These are phyloP conservation scores for Nothophaeocryptopus gaeumannii DNA, from an alignment of 2,329 filamentous ascomycete species.

Conservation along the genomic window DNA sequence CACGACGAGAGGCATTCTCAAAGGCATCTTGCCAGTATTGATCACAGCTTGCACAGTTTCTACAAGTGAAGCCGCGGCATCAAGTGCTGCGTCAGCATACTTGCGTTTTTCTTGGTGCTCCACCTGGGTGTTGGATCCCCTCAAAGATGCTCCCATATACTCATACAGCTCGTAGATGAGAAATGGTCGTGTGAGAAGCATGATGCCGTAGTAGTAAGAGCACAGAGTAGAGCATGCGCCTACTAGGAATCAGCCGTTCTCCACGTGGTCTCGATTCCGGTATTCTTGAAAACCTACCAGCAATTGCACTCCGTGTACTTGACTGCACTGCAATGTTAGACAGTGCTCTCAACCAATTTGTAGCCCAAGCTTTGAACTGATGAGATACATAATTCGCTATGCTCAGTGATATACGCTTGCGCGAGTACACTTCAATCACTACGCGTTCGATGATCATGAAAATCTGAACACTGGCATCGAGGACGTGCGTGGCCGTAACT, in stretches of 20 bases:
- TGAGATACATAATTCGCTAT: slow-evolving; percentile 43
- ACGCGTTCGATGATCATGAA: slow-evolving; percentile 50
- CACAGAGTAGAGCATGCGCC: slow-evolving; percentile 51
- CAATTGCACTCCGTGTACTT: slow-evolving; percentile 1
- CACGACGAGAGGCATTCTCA: slow-evolving; percentile 26
- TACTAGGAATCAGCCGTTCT: slow-evolving; percentile 20
- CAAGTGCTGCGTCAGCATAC: slow-evolving; percentile 31
- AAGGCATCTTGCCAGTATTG: slow-evolving; percentile 14
- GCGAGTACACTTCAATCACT: slow-evolving; percentile 47
- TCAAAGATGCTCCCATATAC: slow-evolving; percentile 30
- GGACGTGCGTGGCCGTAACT: slow-evolving; percentile 32
- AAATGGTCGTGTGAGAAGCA: slow-evolving; percentile 53
- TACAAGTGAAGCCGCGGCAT: slow-evolving; percentile 28
- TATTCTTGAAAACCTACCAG: neutral
- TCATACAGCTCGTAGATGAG: slow-evolving; percentile 51
- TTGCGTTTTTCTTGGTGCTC: slow-evolving; percentile 27
- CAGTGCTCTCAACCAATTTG: slow-evolving; percentile 33
- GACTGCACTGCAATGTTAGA: slow-evolving; percentile 17
- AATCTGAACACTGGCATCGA: slow-evolving; percentile 43
- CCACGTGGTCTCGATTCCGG: too few relatives aligned
- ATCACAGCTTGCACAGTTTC: slow-evolving; percentile 25
- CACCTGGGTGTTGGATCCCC: slow-evolving; percentile 11
- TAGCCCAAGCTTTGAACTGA: slow-evolving; percentile 43
- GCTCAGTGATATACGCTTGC: slow-evolving; percentile 40
- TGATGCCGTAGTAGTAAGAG: slow-evolving; percentile 55